Base-by-base conservation (phyloP, 2,329 filamentous ascomycete species). In the Xylariaceae sp. region DNA sequence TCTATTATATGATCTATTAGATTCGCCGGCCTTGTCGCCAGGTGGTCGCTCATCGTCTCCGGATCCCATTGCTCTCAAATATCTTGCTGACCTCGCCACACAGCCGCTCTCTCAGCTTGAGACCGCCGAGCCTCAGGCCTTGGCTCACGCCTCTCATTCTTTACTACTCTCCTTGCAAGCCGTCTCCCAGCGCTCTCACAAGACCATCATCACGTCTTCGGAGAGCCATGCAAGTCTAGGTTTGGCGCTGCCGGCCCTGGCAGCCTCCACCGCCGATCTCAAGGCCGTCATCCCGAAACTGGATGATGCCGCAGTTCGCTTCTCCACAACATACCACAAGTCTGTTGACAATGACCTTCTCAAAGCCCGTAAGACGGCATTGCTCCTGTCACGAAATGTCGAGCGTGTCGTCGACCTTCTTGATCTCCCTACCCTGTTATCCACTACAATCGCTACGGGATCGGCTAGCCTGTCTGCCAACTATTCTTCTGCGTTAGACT, bases 351-450 rank as follows among this genome's bases (percentile, higher is more conserved):
- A 85, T 61, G 81, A 85, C 43, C 79, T 91, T 0, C 78, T 97
- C 23, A 85, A 86, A 44, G 77, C 87, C 21, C 84, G 94, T 61
- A 90, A 89, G 65, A 87, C 88, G 67, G 89, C 91, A 0, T 82
- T 97, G 67, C 80, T 96, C 18, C 79, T 97, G 13, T 84, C 91
- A 15, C 83, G 90, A 41, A 97, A 97, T 69, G 87, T 93, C 23
- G 93, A 97, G 70, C 85, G 93, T 50, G 80, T 97, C 3, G 88
- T 92, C 24, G 92, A 97, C 70, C 87, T 97, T 26, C 84, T 99
- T 54, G 93, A 97, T 66, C 81, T 99, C 24, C 94, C 94, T 0
- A 86, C 88, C 0, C 77, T 97, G 27, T 82, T 99, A 11, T 88
- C 89, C 10, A 92, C 92, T 1, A 87, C 92, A 39, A 87, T 92